phyloP scores from a whole-genome alignment of 805 yeast species.

The Wickerhamomyces subpelliculosus region DNA sequence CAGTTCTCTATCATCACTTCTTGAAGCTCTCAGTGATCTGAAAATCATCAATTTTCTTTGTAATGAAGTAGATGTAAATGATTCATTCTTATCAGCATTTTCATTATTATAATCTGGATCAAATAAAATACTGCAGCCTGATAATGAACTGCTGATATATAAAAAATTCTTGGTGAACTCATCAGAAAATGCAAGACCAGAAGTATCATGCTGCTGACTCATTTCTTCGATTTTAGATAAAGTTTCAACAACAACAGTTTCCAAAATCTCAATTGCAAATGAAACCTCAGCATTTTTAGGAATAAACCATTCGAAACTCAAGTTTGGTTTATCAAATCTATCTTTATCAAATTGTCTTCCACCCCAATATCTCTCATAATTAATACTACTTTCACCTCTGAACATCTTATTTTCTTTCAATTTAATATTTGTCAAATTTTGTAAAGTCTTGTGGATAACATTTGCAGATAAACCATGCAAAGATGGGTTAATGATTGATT shows the following conservation, averaged over 20 bases:
- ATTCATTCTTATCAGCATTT: conserved; percentile 2
- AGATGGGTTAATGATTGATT: conserved; percentile 38
- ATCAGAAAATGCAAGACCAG: conserved; percentile 36
- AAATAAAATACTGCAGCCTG: conserved; percentile 66
- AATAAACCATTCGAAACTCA: conserved; percentile 66
- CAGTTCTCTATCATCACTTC: conserved; percentile 27
- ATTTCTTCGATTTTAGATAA: conserved; percentile 34
- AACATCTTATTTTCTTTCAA: conserved; percentile 48
- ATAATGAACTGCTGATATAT: conserved; percentile 50
- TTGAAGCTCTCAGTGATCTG: conserved; percentile 29
- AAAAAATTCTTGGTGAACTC: conserved; percentile 47
- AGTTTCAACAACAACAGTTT: conserved; percentile 36
- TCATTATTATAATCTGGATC: conserved; percentile 56
- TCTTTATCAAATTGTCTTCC: conserved; percentile 52
- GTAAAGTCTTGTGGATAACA: conserved; percentile 59
- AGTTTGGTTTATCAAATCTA: conserved; percentile 41
- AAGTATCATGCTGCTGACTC: conserved; percentile 20
- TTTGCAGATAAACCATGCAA: conserved; percentile 54
- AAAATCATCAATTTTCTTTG: conserved; percentile 25
- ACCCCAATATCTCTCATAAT: conserved; percentile 60
- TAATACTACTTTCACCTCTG: conserved; percentile 34
- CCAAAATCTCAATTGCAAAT: conserved; percentile 56
- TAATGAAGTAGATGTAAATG: conserved; percentile 8
- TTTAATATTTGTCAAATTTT: conserved; percentile 55
- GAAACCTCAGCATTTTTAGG: conserved; percentile 53